Base-by-base conservation (phyloP, 305 asterid species). In the Plantago coronopus region DNA sequence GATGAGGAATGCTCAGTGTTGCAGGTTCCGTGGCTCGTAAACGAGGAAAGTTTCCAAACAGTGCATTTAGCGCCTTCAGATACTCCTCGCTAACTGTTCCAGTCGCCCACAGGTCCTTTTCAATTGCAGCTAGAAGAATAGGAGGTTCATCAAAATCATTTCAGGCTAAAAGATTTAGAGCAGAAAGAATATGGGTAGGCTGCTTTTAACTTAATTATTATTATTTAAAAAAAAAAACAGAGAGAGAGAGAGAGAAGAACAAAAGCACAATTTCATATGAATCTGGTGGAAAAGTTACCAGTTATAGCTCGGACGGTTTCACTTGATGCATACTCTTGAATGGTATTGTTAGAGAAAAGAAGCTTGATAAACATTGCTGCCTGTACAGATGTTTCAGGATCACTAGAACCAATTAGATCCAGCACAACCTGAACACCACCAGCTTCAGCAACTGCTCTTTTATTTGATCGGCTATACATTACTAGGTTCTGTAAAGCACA, bases 361-460 rank as follows among this genome's bases (percentile, higher is more conserved):
- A 90, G 95, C 65, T 90, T 94, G 48, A 94, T 76, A 72, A 94
- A 94, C 97, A 94, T 94, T 21, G 97, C 91, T 17, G 99, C 97
- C 81, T 90, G 99, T 64, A 89, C 80, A 20, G 99, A 88, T 46
- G 99, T 94, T 5, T 94, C 99, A 5, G 95, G 88, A 68, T 87
- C 95, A 67, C 97, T 86, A 43, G 97, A 84, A 68, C 97, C 88
- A 64, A 94, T 94, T 61, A 94, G 84, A 75, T 90, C 97, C n/a
- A 90, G 87, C 69, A 94, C 97, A 69, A 87, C 96, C 82, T 94
- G 99, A 63, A 94, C 99, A 14, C 99, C 99, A 63, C 99, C 99
- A 53, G 97, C 99, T 87, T 94, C 99, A 15, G 99, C 99, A 73
- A 94, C 99, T 1, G 99, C 99, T 79, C 99, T 80, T 77, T 86